Base-by-base conservation (phyloP, 2,329 filamentous ascomycete species). In the Pseudocercospora eumusae region DNA sequence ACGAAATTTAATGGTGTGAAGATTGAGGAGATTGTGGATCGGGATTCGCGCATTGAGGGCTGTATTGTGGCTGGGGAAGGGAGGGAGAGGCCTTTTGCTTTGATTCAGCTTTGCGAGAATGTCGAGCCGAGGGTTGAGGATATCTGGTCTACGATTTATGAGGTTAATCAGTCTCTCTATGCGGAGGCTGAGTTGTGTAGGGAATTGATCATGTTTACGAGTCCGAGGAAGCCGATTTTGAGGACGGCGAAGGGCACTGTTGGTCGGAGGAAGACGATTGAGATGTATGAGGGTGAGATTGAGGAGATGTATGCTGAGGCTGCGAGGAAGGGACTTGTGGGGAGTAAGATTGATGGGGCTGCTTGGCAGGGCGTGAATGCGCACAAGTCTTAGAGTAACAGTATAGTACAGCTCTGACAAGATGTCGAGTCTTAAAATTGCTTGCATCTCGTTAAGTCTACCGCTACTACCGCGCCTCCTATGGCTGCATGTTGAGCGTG, bases 1-100 rank as follows among this genome's bases (percentile, higher is more conserved):
- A 68, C 64, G 20, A 66, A 66, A 21, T 66, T 68, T 40, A 66
- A 68, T 28, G 66, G 55, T 11, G 56, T 64, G 13, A 33, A 54
- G 7, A 60, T 68, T 53, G 66, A 68, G 52, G 36, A 54, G 18
- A 60, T 57, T 11, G 42, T 68, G n/a, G 54, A 66, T 9, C n/a
- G 52, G 6, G 21, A 62, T 23, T 20, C 28, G 1, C 45, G 56
- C 2, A 50, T 68, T 40, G 40, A 21, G 15, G 20, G 21, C 13
- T 62, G 31, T 20, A 31, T 68, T 7, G 63, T 68, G 2, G 64
- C 56, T 4, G 64, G 66, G 1, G 61, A 63, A 15, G 58, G 31
- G 1, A 59, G 59, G 25, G 4, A 15, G 2, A 31, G 28, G 18
- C 56, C 64, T 0, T 66, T 68, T 33, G 61, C 61, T 6, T 57